Percentiles rank a stretch among this genome's conserved stretches.
phyloP scores from a whole-genome alignment of 768 basidiomycete species.

The Hysterangium stoloniferum region DNA sequence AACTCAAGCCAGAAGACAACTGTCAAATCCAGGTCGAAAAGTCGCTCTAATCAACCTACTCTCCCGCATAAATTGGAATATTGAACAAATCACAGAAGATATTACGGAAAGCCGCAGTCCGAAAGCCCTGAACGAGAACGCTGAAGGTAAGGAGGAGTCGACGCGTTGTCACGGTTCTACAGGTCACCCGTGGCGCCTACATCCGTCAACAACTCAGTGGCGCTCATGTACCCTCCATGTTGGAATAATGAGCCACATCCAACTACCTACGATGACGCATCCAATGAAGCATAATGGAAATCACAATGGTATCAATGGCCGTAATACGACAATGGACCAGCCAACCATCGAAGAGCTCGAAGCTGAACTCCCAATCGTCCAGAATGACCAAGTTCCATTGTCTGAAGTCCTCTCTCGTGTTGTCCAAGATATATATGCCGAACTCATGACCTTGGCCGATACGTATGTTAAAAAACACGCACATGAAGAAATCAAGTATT shows the following conservation, averaged over 20 bases:
- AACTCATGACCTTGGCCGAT: conserved; percentile 77
- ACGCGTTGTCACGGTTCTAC: too few relatives aligned
- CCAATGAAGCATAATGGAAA: not conserved
- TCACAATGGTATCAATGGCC: conserved; percentile 23
- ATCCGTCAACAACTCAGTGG: too few relatives aligned
- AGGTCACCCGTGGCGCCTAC: too few relatives aligned
- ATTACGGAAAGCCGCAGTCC: too few relatives aligned
- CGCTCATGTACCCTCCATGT: conserved; percentile 4
- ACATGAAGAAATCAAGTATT: not conserved
- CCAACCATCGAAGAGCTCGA: conserved; percentile 52
- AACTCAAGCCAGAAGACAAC: too few relatives aligned
- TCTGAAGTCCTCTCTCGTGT: conserved; percentile 70
- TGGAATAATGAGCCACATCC: not conserved
- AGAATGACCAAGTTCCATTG: conserved; percentile 66
- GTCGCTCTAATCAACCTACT: too few relatives aligned
- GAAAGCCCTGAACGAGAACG: too few relatives aligned
- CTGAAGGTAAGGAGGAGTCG: too few relatives aligned
- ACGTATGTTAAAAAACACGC: conserved; percentile 45
- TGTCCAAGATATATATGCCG: conserved; percentile 73
- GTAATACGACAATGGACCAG: conserved; percentile 20
- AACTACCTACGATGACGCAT: not conserved
- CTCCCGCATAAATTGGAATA: too few relatives aligned
- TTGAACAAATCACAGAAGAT: too few relatives aligned
- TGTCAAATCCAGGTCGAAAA: too few relatives aligned
- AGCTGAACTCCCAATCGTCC: conserved; percentile 63